phyloP scores from a whole-genome alignment of 371 early-diverging fungal species.

The Mucor mucedo region DNA sequence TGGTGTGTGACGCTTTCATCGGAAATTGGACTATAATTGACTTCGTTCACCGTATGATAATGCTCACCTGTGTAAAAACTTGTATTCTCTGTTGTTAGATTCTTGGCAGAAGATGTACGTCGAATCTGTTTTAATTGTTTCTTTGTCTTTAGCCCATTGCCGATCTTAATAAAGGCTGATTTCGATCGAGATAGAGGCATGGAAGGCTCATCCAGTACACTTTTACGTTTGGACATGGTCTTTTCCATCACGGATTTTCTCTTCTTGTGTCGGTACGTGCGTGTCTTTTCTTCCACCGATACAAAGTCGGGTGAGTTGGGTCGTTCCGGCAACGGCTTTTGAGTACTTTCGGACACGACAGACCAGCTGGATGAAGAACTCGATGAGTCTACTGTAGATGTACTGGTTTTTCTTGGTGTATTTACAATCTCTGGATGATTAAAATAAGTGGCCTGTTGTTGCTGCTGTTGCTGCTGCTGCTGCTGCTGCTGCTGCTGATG shows the following conservation, averaged over 20 bases:
- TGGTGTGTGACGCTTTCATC: constrained; percentile 7
- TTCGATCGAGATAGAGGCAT: constrained; percentile 15
- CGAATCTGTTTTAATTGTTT: constrained; percentile 24
- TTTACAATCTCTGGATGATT: neutral
- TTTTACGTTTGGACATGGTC: constrained; percentile 39
- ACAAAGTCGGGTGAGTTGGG: constrained; percentile 17
- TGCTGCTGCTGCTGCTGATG: too few species aligned
- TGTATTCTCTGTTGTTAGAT: neutral
- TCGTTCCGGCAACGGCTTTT: constrained; percentile 36
- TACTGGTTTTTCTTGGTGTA: constrained; percentile 32
- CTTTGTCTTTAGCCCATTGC: constrained; percentile 30
- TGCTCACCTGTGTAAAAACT: constrained; percentile 4
- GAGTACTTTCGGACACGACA: constrained; percentile 22
- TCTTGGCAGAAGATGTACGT: constrained; percentile 30
- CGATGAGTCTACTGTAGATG: constrained; percentile 29
- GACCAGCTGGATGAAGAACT: constrained; percentile 40
- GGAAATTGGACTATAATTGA: constrained; percentile 6
- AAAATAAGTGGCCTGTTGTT: neutral
- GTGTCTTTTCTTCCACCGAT: neutral
- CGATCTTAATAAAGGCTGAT: constrained; percentile 45
- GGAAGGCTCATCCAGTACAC: constrained; percentile 9
- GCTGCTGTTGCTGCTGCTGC: neutral
- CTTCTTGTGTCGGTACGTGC: constrained; percentile 34
- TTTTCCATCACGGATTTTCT: constrained; percentile 48
- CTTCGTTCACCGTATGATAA: constrained; percentile 15